Evolutionary conservation across 768 basidiomycete species (phyloP).

Genomic region (Boletus huronensis): DNA sequence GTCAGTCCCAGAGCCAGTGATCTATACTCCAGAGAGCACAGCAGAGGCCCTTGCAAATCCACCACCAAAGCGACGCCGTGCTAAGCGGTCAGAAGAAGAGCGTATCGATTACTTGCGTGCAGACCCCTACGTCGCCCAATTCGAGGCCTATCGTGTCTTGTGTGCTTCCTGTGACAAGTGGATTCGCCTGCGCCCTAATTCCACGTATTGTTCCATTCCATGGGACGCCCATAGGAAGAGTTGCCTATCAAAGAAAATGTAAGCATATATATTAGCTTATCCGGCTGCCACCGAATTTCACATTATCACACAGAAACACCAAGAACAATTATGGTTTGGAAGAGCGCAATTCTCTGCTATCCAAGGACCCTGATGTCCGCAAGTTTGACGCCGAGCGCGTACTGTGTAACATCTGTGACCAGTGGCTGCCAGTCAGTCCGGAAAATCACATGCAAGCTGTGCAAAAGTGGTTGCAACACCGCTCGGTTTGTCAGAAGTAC

Average conservation of each 20-base stretch:
- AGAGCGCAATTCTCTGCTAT: conserved; percentile 54
- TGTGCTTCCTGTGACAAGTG: conserved; percentile 82
- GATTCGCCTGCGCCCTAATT: conserved; percentile 83
- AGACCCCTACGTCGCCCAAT: conserved; percentile 76
- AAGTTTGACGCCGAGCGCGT: conserved; percentile 74
- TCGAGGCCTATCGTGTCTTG: conserved; percentile 75
- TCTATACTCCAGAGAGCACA: conserved; percentile 42
- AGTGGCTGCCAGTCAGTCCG: conserved; percentile 58
- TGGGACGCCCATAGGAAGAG: conserved; percentile 86
- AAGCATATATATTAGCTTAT: conserved; percentile 23
- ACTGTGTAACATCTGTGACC: conserved; percentile 64
- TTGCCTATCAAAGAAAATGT: conserved; percentile 77
- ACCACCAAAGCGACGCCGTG: conserved; percentile 61
- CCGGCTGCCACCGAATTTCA: conserved; percentile 6
- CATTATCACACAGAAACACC: conserved; percentile 25
- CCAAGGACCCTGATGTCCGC: conserved; percentile 66
- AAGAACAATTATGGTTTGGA: conserved; percentile 60
- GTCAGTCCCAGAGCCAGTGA: conserved; percentile 35
- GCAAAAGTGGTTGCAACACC: conserved; percentile 63
- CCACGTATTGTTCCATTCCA: conserved; percentile 83
- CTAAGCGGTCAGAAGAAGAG: conserved; percentile 75
- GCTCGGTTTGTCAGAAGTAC: conserved; percentile 49
- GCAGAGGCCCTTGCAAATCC: conserved; percentile 44
- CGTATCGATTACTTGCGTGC: conserved; percentile 64
- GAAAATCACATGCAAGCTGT: conserved; percentile 61